These are phyloP conservation scores for Penstemon eatonii DNA, from an alignment of 257 asterid species.

Conservation along the genomic window DNA sequence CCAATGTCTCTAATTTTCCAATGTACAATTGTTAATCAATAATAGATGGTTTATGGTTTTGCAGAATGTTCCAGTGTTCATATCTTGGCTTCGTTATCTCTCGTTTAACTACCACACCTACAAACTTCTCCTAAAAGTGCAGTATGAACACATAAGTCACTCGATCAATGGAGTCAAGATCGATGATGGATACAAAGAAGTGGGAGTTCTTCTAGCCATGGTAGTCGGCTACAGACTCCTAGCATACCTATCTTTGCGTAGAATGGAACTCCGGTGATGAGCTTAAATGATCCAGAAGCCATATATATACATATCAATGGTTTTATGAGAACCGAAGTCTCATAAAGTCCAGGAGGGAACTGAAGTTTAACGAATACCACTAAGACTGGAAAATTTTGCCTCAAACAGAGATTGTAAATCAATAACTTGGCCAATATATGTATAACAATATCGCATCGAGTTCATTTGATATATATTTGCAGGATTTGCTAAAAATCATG, in stretches of 20 bases:
- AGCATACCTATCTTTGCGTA: constrained; percentile 83
- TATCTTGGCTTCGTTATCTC: constrained; percentile 91
- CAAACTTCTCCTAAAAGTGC: constrained; percentile 94
- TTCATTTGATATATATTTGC: constrained; percentile 21
- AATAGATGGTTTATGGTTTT: constrained; percentile 22
- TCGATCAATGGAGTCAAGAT: constrained; percentile 65
- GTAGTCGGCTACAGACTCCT: constrained; percentile 82
- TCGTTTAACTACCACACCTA: constrained; percentile 96
- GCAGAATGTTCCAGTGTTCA: constrained; percentile 88
- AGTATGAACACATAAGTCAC: constrained; percentile 67
- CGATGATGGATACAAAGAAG: constrained; percentile 70
- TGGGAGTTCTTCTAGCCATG: constrained; percentile 66
- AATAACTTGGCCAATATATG: constrained; percentile 25
- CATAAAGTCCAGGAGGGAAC: neutral
- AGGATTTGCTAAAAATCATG: constrained; percentile 24
- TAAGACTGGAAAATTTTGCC: constrained; percentile 28
- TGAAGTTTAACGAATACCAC: constrained; percentile 1
- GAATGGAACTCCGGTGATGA: constrained; percentile 60
- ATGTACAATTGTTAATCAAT: neutral
- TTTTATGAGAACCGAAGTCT: neutral
- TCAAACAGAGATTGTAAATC: constrained; percentile 28
- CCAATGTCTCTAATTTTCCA: neutral
- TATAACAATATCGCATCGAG: constrained; percentile 19
- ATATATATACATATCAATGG: neutral
- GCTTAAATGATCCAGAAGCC: constrained; percentile 32